Evolutionary conservation across 164 flowering plant genomes (phyloP), one percentile per base, ranked within the genome.

Genomic region (Umbilicus rupestris): DNA sequence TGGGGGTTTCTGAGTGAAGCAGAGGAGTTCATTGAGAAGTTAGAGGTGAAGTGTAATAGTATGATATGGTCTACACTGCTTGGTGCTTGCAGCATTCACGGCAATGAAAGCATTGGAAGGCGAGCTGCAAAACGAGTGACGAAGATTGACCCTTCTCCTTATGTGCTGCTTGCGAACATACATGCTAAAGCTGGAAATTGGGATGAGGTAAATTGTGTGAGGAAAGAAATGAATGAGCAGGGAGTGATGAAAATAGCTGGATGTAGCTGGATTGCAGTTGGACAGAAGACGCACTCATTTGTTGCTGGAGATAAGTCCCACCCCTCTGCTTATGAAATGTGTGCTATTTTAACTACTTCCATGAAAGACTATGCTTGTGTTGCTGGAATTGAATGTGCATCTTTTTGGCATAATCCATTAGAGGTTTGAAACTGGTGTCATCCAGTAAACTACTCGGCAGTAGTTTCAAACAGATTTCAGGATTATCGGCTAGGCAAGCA

Each of bases 1-100:
- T 77, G 86, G 74, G 97, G 98, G 15, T 77, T 73, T 69, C 88
- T 90, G 37, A 65, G 79, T 63, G 96, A 93, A 78, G 96, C 98
- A 16, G 88, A 83, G 72, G 79, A 80, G 39, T 87, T 90, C 45
- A 82, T 89, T 63, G 73, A 77, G 19, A 66, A 66, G 24, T 68
- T 85, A 41, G 73, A 80, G 2, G 76, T 80, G 68, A 73, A 78
- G 71, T 81, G 89, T 39, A 84, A 86, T 80, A 76, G 89, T 62
- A 85, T 68, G 83, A 73, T 90, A 62, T 90, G 92, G 97, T 81
- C 96, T 28, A 67, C 96, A 20, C 77, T 86, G 41, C 88, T 93
- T 45, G 83, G 83, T 22, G 83, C 96, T 41, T 93, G 97, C 72
- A 88, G 76, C 76, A 57, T 83, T 58, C 96, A 93, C 67, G 88